Evolutionary conservation across 2,329 filamentous ascomycete genomes (phyloP).

Genomic region (Monosporascus sp.): DNA sequence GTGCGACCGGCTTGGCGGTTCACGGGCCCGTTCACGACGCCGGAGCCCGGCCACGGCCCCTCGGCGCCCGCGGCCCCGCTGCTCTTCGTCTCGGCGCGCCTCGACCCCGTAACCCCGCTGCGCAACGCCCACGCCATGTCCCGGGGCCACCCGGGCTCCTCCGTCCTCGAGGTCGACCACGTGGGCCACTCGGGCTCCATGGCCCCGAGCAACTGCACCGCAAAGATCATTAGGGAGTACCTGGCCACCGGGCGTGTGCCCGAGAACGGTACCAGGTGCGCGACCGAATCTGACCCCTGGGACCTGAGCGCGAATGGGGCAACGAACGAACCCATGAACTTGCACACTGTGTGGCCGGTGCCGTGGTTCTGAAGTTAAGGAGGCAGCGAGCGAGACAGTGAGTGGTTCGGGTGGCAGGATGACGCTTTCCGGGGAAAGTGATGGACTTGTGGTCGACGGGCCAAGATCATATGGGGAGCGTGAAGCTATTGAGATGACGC

Average conservation of each 20-base stretch:
- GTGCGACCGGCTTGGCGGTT: conserved; percentile 36
- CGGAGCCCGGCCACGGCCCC: conserved; percentile 8
- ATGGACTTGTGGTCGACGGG: too few species aligned
- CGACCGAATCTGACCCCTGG: not conserved
- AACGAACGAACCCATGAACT: not conserved
- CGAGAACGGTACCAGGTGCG: not conserved
- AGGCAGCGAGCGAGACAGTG: not conserved
- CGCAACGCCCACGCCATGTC: conserved; percentile 26
- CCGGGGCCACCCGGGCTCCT: conserved; percentile 8
- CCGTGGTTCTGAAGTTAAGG: not conserved
- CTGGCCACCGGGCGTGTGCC: conserved; percentile 1
- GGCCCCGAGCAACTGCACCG: conserved; percentile 6
- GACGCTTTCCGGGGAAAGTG: too few species aligned
- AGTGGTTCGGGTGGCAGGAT: too few species aligned
- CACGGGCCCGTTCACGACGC: conserved; percentile 21
- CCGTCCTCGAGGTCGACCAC: conserved; percentile 12
- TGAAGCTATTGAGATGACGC: too few species aligned
- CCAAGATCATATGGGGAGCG: too few species aligned
- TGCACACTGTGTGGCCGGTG: not conserved
- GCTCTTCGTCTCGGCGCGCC: conserved; percentile 36
- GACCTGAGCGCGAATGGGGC: not conserved
- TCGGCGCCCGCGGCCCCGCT: conserved; percentile 33
- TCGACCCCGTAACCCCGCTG: conserved; percentile 42
- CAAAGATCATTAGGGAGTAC: conserved; percentile 7
- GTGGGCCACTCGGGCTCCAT: conserved; percentile 11